A percentile compares a stretch with the other conserved stretches of the same genome.
These are phyloP conservation scores for Colletotrichum cuscutae DNA, from an alignment of 2,329 filamentous ascomycete species.

Conservation along the genomic window DNA sequence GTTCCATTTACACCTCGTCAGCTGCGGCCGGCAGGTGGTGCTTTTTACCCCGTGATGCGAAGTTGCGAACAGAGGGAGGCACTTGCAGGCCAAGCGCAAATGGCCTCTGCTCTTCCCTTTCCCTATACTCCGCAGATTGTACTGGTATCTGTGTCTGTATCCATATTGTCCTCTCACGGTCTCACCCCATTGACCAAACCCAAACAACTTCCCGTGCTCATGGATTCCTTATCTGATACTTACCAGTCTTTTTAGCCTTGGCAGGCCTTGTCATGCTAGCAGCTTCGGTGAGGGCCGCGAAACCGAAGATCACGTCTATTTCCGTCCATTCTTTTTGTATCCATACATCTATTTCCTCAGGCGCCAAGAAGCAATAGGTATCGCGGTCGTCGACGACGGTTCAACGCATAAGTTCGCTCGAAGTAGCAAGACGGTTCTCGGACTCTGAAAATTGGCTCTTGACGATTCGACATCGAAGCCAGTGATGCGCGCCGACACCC, in stretches of 20 bases:
- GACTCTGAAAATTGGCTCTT: neutral
- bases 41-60: neutral
- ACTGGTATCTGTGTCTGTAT: too few relatives aligned
- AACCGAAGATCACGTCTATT: constrained; percentile 19
- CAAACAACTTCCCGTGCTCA: neutral
- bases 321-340: neutral
- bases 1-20: neutral
- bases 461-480: neutral
- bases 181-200: constrained; percentile 1
- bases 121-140: neutral
- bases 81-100: neutral
- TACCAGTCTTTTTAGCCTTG: neutral
- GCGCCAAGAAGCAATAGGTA: neutral
- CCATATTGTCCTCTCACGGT: neutral
- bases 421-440: neutral
- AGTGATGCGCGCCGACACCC: neutral
- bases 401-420: neutral
- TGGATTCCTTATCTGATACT: constrained; percentile 9
- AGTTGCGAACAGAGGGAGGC: neutral
- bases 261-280: neutral
- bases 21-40: neutral
- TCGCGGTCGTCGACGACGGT: neutral
- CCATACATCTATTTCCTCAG: neutral
- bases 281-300: constrained; percentile 22
- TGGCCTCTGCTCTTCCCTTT: neutral